phyloP scores from a whole-genome alignment of 2,329 filamentous ascomycete species.

The Fusarium incarnatum region DNA sequence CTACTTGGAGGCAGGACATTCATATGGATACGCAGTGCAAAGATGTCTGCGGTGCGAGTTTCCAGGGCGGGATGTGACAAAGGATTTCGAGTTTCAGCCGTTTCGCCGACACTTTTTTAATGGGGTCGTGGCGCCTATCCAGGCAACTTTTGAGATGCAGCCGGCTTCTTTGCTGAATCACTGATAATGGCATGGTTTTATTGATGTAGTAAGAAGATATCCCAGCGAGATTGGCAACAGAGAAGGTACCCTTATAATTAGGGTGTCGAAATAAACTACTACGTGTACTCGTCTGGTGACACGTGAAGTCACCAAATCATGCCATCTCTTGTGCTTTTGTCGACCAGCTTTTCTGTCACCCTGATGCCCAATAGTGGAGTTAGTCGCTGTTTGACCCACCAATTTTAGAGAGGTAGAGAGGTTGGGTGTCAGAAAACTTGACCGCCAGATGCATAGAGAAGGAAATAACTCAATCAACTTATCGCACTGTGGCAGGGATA shows the following conservation, averaged over 20 bases:
- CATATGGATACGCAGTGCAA: background rate
- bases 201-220: background rate
- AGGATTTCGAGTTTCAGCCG: background rate
- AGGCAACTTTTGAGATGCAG: background rate
- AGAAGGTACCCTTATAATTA: background rate
- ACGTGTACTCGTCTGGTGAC: rapidly evolving
- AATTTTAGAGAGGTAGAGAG: too few species aligned
- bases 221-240: background rate
- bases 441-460: background rate
- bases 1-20: background rate
- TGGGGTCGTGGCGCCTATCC: background rate
- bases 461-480: background rate
- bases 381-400: too few species aligned
- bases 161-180: background rate
- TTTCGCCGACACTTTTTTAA: background rate
- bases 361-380: background rate
- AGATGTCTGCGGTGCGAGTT: background rate
- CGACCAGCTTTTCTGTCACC: background rate
- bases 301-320: background rate
- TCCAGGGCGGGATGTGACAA: background rate
- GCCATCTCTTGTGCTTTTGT: background rate
- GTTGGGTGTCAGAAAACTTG: background rate
- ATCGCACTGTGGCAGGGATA: rapidly evolving
- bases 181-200: background rate
- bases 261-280: background rate